phyloP scores from a whole-genome alignment of 768 basidiomycete species.

The Crepidotus variabilis region DNA sequence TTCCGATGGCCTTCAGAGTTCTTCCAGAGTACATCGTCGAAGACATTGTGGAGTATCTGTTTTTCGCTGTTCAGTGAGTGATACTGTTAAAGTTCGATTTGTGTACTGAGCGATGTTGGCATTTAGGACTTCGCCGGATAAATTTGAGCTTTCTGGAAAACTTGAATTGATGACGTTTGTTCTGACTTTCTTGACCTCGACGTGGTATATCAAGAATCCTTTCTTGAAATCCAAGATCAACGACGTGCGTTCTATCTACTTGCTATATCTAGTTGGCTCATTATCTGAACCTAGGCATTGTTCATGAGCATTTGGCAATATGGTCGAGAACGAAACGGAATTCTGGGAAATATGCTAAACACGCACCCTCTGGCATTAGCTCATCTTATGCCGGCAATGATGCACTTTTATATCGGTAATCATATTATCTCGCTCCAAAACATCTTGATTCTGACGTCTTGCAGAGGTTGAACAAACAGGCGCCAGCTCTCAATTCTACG shows the following conservation, averaged over 20 bases:
- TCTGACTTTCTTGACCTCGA: conserved; percentile 88
- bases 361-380: conserved; percentile 81
- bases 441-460: background rate
- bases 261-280: background rate
- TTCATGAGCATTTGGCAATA: conserved; percentile 72
- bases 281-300: conserved; percentile 46
- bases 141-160: conserved; percentile 81
- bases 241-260: conserved; percentile 50
- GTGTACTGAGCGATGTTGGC: background rate
- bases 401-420: conserved; percentile 92
- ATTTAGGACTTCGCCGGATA: conserved; percentile 65
- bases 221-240: conserved; percentile 97
- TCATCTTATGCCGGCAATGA: conserved; percentile 86
- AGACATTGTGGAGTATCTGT: conserved; percentile 86
- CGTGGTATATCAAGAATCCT: conserved; percentile 98
- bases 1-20: conserved; percentile 80
- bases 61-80: conserved; percentile 77
- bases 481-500: conserved; percentile 97
- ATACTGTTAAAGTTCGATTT: background rate
- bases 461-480: conserved; percentile 97
- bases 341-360: conserved; percentile 81
- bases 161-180: conserved; percentile 83
- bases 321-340: conserved; percentile 61
- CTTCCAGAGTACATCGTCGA: conserved; percentile 94
- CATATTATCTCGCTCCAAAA: background rate